phyloP scores from a whole-genome alignment of 306 rosid species.

The Prunus campanulata region DNA sequence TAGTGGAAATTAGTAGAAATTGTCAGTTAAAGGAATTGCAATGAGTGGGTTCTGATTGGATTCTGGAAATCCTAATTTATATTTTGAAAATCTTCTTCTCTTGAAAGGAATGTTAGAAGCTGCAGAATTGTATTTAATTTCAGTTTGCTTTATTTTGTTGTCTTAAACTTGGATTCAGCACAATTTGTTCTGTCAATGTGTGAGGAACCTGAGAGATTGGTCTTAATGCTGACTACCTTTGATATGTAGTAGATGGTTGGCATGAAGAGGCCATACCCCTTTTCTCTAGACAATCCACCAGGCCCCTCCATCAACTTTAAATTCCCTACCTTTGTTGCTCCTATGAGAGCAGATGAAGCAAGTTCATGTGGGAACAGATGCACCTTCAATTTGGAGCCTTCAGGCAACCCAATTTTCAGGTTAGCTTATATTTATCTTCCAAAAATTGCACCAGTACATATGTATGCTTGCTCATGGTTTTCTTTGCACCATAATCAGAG shows the following conservation, averaged over 20 bases:
- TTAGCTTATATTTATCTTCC: constrained; percentile 22
- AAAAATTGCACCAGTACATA: background rate
- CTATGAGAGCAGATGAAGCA: constrained; percentile 39
- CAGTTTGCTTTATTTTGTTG: background rate
- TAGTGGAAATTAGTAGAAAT: background rate
- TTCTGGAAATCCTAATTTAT: background rate
- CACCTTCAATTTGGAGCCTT: constrained; percentile 29
- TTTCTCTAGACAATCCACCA: constrained; percentile 44
- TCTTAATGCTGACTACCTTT: constrained; percentile 7
- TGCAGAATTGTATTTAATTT: background rate
- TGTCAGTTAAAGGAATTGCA: background rate
- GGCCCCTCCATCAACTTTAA: constrained; percentile 40
- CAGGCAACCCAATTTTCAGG: constrained; percentile 43
- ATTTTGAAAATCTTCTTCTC: background rate
- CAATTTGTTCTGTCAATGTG: background rate
- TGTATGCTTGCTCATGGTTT: constrained; percentile 18
- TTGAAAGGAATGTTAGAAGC: too few relatives aligned
- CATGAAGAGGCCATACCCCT: constrained; percentile 68
- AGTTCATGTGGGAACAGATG: constrained; percentile 25
- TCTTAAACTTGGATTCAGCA: background rate
- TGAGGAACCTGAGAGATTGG: background rate
- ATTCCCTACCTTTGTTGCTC: constrained; percentile 35
- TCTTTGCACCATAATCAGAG: constrained; percentile 39
- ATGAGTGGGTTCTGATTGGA: background rate
- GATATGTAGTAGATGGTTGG: constrained; percentile 44